Conservation (phyloP, 371 early-diverging fungal genomes). For the Circinella umbellata region DNA sequence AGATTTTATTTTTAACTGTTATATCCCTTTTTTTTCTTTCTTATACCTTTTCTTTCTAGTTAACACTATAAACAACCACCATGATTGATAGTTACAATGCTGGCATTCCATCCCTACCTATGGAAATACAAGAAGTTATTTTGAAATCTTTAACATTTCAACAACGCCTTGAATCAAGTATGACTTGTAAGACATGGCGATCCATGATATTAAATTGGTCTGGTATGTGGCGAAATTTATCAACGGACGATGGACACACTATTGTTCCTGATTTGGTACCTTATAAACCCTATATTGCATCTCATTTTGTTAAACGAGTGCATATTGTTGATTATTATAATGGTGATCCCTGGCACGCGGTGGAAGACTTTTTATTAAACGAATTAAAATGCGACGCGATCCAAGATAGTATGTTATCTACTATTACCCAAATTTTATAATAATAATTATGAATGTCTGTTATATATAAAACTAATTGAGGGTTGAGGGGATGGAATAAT, state of each 20-base stretch:
- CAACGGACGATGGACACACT: neutral
- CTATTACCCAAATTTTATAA: too few species aligned
- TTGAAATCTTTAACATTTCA: neutral
- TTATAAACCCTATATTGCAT: neutral
- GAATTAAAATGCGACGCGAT: neutral
- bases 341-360: neutral
- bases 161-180: neutral
- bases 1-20: too few species aligned
- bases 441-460: neutral
- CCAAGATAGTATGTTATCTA: conserved; percentile 1
- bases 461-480: neutral
- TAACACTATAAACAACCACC: neutral
- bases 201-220: neutral
- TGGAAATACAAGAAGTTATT: neutral
- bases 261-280: neutral
- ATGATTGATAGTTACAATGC: neutral
- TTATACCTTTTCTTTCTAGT: neutral
- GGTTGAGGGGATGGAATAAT: too few species aligned
- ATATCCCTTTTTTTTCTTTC: too few species aligned
- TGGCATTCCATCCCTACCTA: neutral
- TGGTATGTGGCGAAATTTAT: conserved; percentile 1
- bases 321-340: neutral
- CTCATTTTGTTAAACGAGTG: neutral
- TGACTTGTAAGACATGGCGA: neutral
- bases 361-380: neutral